These are phyloP conservation scores for Wickerhamomyces kurtzmanii DNA, from an alignment of 805 yeast species.

Conservation along the genomic window DNA sequence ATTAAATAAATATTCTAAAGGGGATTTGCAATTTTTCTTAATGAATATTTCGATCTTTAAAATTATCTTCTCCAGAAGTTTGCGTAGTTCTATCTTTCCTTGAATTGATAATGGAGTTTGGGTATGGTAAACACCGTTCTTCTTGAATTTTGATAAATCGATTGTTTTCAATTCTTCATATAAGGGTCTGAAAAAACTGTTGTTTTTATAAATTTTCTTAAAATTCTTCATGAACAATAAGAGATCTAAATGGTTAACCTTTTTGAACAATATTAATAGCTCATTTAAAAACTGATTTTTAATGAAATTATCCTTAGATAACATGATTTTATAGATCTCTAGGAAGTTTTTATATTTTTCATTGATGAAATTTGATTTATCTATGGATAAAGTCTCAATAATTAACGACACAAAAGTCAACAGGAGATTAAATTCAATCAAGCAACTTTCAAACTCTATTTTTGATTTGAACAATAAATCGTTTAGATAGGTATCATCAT, in stretches of 20 bases:
- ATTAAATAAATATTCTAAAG: slow-evolving; percentile 19
- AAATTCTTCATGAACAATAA: slow-evolving; percentile 6
- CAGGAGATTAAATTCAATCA: slow-evolving; percentile 9
- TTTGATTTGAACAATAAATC: slow-evolving; percentile 9
- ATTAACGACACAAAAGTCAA: slow-evolving; percentile 11
- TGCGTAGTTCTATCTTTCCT: slow-evolving; percentile 13
- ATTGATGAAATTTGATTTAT: slow-evolving; percentile 4
- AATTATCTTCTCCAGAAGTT: slow-evolving; percentile 8
- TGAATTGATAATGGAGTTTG: slow-evolving; percentile 9
- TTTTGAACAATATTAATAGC: slow-evolving; percentile 8
- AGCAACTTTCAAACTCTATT: slow-evolving; percentile 8
- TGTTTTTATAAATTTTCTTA: slow-evolving; percentile 2
- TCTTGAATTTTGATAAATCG: not conserved
- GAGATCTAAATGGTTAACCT: slow-evolving; percentile 3
- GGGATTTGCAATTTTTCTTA: slow-evolving; percentile 6
- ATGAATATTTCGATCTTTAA: slow-evolving; percentile 9
- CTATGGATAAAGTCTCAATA: slow-evolving; percentile 8
- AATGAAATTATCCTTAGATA: slow-evolving; percentile 13
- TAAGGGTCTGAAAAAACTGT: slow-evolving; percentile 1
- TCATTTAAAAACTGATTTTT: slow-evolving; percentile 14
- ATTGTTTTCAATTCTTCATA: not conserved
- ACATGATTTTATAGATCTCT: slow-evolving; percentile 13
- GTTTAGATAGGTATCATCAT: slow-evolving; percentile 10
- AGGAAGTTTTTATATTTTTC: slow-evolving; percentile 10
- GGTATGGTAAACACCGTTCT: too few species aligned